Conservation (phyloP, 2,329 filamentous ascomycete species). For the Diaporthe citriasiana region DNA sequence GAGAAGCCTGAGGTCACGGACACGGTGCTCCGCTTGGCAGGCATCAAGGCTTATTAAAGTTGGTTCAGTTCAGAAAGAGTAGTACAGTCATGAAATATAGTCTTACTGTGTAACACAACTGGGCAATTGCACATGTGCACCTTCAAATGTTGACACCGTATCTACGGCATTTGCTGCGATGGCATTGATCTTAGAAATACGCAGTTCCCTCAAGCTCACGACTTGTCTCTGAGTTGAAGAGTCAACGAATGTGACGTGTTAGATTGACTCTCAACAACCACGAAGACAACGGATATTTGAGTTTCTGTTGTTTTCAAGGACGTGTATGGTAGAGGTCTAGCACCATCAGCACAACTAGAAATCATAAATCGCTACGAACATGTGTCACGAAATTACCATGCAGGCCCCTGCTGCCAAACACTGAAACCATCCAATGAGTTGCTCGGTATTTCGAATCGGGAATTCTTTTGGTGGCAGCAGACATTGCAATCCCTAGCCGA, state of each 20-base stretch:
- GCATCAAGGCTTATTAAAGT: slow-evolving; percentile 48
- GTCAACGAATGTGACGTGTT: background rate
- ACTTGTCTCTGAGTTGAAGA: background rate
- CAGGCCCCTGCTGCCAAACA: background rate
- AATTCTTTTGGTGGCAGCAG: background rate
- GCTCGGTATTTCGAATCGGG: background rate
- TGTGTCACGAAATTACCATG: too few relatives aligned
- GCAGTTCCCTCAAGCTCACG: background rate
- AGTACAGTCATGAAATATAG: background rate
- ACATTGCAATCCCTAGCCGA: background rate
- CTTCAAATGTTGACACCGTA: background rate
- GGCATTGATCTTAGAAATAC: background rate
- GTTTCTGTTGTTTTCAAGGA: too few relatives aligned
- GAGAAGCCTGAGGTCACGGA: slow-evolving; percentile 55
- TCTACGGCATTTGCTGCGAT: background rate
- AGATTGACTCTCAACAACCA: too few relatives aligned
- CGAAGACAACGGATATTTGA: background rate
- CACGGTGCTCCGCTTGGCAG: slow-evolving; percentile 52
- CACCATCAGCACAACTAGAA: background rate
- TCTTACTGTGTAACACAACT: background rate
- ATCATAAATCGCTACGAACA: background rate
- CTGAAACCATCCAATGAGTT: background rate
- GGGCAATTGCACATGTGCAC: background rate
- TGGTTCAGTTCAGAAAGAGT: background rate
- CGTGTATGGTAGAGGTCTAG: background rate